Evolutionary conservation across 78 protist genomes (phyloP), one percentile per base, ranked within the genome.

Genomic region (Dictyostelium purpureum): DNA sequence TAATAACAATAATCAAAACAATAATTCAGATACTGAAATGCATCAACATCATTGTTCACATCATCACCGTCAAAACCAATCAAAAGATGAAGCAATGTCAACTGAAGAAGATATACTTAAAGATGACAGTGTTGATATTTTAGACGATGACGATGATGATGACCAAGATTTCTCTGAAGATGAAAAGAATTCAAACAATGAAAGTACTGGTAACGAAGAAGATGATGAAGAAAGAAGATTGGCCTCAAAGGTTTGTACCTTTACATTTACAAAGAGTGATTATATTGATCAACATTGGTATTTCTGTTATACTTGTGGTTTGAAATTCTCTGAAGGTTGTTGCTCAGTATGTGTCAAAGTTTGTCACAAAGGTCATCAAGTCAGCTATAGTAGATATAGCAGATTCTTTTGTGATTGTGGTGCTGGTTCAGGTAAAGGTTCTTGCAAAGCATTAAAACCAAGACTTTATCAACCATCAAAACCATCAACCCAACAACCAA

Each of bases 391-490:
- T n/a, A 76, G 97, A 74, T 83, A 45, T 75, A 56, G 81, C 18
- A 38, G 95, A 59, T 96, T 96, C 96, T 96, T 92, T 82, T 96
- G 98, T 88, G 97, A 96, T 87, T 96, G 98, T 87, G 98, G 97
- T 24, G 97, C 92, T n/a, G 96, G 89, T 33, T 92, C 77, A 5
- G 79, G 88, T 35, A 66, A 65, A 24, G 69, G 87, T 35, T 28
- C 69, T n/a, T 81, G 89, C 33, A 78, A 79, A 40, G 57, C 87
- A 9, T 19, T 54, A 3, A 63, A 76, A 37, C 76, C 77, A 56
- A n/a, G 80, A 33, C 43, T 10, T 11, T 70, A 71, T 45, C 33
- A 73, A 40, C 79, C 79, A 26, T 18, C 52, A 28, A 42, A 49
- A 9, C 31, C 6, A 47, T 37, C 19, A 65, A 16, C 45, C 21